A percentile compares a stretch with the other conserved stretches of the same genome.
Conservation (phyloP, 805 yeast species). For the Kuraishia borneana region DNA sequence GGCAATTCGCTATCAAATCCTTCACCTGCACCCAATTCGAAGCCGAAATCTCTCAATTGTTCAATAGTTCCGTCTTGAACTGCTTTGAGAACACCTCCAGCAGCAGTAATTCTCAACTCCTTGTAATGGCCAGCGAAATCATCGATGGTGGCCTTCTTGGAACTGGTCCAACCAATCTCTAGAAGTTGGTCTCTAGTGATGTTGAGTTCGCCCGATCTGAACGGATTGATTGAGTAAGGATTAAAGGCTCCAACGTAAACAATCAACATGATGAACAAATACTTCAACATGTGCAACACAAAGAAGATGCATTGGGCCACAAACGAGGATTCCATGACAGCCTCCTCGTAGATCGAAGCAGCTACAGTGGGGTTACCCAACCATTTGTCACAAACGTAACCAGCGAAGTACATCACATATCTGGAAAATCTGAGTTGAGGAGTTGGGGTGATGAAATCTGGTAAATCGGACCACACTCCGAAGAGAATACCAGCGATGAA, state of each 20-base stretch:
- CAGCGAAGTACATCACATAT: constrained; percentile 26
- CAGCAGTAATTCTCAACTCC: constrained; percentile 46
- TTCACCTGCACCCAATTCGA: constrained; percentile 62
- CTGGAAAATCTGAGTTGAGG: constrained; percentile 81
- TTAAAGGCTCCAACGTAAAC: constrained; percentile 68
- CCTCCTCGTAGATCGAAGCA: constrained; percentile 36
- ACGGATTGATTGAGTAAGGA: constrained; percentile 47
- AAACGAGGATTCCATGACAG: constrained; percentile 23
- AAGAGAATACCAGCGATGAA: constrained; percentile 28
- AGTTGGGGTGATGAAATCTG: constrained; percentile 81
- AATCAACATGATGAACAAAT: constrained; percentile 39
- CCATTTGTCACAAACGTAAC: constrained; percentile 14
- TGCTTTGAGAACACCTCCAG: constrained; percentile 72
- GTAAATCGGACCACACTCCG: constrained; percentile 93
- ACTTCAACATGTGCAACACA: constrained; percentile 57
- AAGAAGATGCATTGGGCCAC: constrained; percentile 61
- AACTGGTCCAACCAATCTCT: constrained; percentile 90
- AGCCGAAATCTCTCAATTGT: constrained; percentile 45
- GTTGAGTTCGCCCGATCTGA: constrained; percentile 20
- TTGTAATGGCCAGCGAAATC: constrained; percentile 66
- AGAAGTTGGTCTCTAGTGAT: constrained; percentile 44
- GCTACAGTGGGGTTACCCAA: constrained; percentile 34
- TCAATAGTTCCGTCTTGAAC: constrained; percentile 61
- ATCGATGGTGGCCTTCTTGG: constrained; percentile 58
- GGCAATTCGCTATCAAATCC: constrained; percentile 58